Evolutionary conservation across 495 filamentous ascomycete genomes (phyloP), one percentile per base, ranked within the genome.

Genomic region (Staphylotrichum longicolle): DNA sequence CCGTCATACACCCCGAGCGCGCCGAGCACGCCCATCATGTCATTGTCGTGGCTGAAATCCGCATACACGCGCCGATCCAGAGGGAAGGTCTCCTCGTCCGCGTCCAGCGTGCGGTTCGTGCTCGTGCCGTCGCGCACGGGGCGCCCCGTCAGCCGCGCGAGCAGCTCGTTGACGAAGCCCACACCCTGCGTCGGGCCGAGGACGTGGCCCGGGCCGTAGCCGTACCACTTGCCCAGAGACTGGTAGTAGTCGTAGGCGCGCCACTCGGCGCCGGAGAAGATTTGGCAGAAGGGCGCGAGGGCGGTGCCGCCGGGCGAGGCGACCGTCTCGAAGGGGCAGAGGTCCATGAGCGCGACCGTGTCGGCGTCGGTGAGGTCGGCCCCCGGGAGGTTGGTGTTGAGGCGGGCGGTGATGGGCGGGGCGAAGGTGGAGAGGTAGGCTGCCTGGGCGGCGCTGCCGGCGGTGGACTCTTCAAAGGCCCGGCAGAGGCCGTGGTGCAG

Each of bases 11-110:
- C 63, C 0, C 90, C 88, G 60, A 96, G 67, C 1, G 91, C 89
- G 15, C 82, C 82, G 72, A 89, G 86, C 37, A 91, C 83, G 15
- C 79, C 78, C 12, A 84, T 83, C 84, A 95, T 88, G 61, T 88
- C 85, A 69, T 94, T 95, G 73, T 96, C 91, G 67, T 96, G 91
- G 27, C 85, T 87, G 69, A 96, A 95, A 73, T 96, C 91, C 0
- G 89, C 91, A 62, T 91, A 96, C 4, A 94, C 71, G 32, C 56
- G 74, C 15, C 75, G 72, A 46, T 83, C 78, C 8, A 94, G 69
- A 0, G 91, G 90, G 67, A 95, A 96, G 0, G 87, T 90, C 10
- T 60, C 62, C 3, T 73, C 68, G 44, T 81, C 74, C 3, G 66
- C 72, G 65, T 94, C 88, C 0, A 95, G 78, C 0, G 91, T 93